phyloP scores from a whole-genome alignment of 257 asterid genomes.

The Solanum neorickii region DNA sequence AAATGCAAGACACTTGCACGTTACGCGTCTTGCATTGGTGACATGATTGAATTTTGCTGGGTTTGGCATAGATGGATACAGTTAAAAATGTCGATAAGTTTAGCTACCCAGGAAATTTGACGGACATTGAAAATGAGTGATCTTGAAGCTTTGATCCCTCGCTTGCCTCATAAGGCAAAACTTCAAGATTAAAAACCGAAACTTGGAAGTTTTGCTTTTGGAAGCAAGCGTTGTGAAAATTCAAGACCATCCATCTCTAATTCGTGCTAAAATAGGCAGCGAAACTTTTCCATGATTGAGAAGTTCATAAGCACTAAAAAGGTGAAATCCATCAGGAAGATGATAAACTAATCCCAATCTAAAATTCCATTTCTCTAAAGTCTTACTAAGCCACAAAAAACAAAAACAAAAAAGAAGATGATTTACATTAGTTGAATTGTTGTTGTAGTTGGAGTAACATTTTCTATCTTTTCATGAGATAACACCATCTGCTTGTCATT shows the following conservation, averaged over 20 bases:
- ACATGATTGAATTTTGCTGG: background rate
- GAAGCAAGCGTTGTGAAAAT: background rate
- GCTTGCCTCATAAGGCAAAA: background rate
- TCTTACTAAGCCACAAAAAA: background rate
- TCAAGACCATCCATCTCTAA: background rate
- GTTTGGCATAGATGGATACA: background rate
- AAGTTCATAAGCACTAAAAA: background rate
- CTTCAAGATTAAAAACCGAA: background rate
- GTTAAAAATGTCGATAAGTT: background rate
- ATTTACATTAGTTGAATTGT: background rate
- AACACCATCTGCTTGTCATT: background rate
- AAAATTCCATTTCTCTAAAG: background rate
- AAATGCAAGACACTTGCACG: background rate
- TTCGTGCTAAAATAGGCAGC: background rate
- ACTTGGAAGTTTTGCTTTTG: background rate
- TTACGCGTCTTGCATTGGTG: background rate
- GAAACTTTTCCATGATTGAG: background rate
- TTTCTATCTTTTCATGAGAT: background rate
- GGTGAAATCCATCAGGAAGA: background rate
- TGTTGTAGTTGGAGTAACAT: background rate
- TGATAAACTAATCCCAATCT: background rate
- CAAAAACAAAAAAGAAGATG: background rate
- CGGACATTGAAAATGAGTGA: background rate
- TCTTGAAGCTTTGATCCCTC: background rate
- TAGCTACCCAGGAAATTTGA: background rate